A percentile compares a stretch with the other conserved stretches of the same genome.
Evolutionary conservation across 306 rosid species (phyloP).

Genomic region (Quercus gilva): DNA sequence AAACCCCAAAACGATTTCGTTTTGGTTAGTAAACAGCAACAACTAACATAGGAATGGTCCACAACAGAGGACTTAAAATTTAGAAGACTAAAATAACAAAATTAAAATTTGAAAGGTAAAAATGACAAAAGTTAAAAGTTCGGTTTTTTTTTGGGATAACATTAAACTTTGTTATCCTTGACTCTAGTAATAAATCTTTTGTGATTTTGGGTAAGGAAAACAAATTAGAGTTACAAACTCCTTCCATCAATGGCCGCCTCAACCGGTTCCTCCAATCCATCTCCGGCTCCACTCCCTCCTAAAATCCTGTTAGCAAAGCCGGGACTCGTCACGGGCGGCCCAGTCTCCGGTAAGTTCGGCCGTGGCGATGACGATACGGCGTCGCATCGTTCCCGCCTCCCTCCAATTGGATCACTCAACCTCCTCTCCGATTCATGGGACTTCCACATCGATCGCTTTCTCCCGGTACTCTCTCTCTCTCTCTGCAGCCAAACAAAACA

Average conservation of each 20-base stretch:
- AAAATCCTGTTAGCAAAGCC: conserved; percentile 85
- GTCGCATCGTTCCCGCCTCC: conserved; percentile 70
- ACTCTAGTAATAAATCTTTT: too few species aligned
- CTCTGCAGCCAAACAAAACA: neutral
- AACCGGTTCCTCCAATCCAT: conserved; percentile 35
- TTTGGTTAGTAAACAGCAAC: too few species aligned
- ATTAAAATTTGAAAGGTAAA: too few species aligned
- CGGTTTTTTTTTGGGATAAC: too few species aligned
- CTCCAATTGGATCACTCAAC: conserved; percentile 81
- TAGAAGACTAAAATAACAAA: too few species aligned
- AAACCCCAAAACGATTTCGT: too few species aligned
- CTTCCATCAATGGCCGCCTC: conserved; percentile 13
- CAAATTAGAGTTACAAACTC: neutral
- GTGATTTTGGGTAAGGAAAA: too few species aligned
- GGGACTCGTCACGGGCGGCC: conserved; percentile 55
- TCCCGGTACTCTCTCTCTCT: conserved; percentile 50
- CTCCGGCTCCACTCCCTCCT: conserved; percentile 55
- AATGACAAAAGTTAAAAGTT: too few species aligned
- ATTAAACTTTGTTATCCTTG: too few species aligned
- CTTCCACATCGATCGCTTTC: conserved; percentile 87
- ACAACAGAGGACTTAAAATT: too few species aligned
- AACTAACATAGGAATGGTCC: too few species aligned
- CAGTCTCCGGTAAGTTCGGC: conserved; percentile 47
- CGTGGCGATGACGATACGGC: conserved; percentile 73
- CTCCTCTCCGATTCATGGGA: conserved; percentile 95